These are phyloP conservation scores for Candida dubliniensis DNA, from an alignment of 1,139 yeast species.

Conservation along the genomic window DNA sequence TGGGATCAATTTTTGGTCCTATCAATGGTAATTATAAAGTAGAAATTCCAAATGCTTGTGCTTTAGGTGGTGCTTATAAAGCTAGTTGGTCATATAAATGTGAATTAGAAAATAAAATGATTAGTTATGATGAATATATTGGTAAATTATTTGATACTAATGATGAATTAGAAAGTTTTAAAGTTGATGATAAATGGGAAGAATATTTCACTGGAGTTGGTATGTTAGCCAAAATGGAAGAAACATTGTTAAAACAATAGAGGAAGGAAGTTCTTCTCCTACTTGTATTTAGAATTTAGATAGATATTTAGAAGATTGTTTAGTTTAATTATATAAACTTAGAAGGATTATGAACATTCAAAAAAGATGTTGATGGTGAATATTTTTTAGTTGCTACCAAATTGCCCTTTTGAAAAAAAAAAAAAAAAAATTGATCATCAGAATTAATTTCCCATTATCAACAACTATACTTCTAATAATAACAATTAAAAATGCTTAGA, in stretches of 20 bases:
- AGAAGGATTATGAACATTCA: too few relatives aligned
- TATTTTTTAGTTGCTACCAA: too few relatives aligned
- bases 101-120: constrained; percentile 35
- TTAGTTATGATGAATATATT: constrained; percentile 46
- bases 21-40: constrained; percentile 64
- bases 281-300: too few relatives aligned
- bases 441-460: too few relatives aligned
- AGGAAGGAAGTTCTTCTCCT: neutral
- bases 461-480: too few relatives aligned
- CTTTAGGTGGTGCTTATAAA: constrained; percentile 89
- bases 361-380: too few relatives aligned
- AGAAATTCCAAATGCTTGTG: constrained; percentile 88
- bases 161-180: constrained; percentile 46
- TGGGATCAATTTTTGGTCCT: constrained; percentile 71
- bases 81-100: constrained; percentile 68
- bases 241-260: constrained; percentile 18
- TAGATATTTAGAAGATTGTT: too few relatives aligned
- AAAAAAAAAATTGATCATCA: too few relatives aligned
- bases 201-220: constrained; percentile 52
- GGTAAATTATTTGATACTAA: constrained; percentile 42
- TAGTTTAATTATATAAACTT: too few relatives aligned
- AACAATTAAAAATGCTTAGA: too few relatives aligned
- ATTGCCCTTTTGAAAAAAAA: too few relatives aligned
- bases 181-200: constrained; percentile 45
- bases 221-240: constrained; percentile 50